These are phyloP conservation scores for Fusarium austroafricanum DNA, from an alignment of 2,329 filamentous ascomycete genomes.

Conservation along the genomic window DNA sequence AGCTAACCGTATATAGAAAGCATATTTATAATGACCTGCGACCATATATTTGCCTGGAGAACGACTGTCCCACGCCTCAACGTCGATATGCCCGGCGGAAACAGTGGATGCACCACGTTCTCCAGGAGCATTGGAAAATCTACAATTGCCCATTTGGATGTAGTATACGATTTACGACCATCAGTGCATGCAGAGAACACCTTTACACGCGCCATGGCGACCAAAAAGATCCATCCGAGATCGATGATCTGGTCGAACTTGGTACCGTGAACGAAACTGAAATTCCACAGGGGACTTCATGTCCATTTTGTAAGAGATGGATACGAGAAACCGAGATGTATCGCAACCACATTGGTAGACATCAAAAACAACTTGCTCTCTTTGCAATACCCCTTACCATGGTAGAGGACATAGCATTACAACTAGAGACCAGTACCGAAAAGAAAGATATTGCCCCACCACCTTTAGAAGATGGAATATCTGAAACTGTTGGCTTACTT, in stretches of 20 bases:
- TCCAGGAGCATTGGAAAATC: neutral
- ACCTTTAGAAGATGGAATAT: no score
- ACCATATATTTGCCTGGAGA: neutral
- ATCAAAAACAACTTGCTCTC: neutral
- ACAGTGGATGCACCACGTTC: neutral
- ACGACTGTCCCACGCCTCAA: neutral
- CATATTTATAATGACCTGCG: neutral
- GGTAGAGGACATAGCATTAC: neutral
- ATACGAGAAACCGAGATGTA: neutral
- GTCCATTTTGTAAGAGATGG: neutral
- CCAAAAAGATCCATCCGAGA: neutral
- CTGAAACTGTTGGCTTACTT: no score
- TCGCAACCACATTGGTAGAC: neutral
- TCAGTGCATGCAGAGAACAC: neutral
- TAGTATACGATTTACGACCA: accelerated
- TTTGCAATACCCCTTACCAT: neutral
- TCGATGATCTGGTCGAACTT: neutral
- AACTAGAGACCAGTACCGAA: no score
- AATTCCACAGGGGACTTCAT: neutral
- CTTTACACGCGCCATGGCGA: accelerated
- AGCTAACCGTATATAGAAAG: neutral
- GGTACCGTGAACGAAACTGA: neutral
- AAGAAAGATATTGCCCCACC: no score
- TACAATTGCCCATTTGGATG: neutral
- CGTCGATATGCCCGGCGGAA: accelerated